phyloP scores from a whole-genome alignment of 176 grass and related monocot species.

The Musa acuminata region DNA sequence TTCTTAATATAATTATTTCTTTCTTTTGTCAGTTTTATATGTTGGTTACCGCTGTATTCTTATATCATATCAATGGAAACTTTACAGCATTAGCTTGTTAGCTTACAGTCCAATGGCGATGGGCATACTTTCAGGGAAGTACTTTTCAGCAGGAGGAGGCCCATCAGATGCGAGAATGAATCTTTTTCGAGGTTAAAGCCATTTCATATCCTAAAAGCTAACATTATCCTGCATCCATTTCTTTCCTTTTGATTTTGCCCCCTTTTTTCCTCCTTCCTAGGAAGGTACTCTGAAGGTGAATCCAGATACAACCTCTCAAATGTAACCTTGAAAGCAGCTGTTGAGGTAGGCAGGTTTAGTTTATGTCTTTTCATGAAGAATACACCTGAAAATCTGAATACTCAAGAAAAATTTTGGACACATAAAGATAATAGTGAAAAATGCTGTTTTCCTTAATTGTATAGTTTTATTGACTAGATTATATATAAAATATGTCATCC shows the following conservation, averaged over 20 bases:
- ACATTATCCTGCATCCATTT: constrained; percentile 3
- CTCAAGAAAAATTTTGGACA: too few relatives aligned
- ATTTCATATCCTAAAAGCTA: constrained; percentile 5
- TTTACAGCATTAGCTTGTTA: constrained; percentile 61
- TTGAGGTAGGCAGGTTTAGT: constrained; percentile 37
- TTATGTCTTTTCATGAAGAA: neutral
- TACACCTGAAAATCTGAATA: neutral
- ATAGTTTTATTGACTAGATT: neutral
- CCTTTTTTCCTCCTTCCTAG: constrained; percentile 22
- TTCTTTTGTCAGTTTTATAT: neutral
- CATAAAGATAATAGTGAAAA: too few relatives aligned
- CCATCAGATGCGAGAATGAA: constrained; percentile 71
- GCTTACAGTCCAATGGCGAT: constrained; percentile 96
- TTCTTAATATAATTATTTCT: neutral
- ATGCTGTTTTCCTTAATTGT: neutral
- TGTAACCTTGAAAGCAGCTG: constrained; percentile 37
- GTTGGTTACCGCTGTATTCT: neutral
- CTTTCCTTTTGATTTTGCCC: neutral
- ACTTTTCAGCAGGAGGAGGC: constrained; percentile 30
- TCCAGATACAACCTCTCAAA: constrained; percentile 78
- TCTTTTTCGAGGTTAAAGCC: constrained; percentile 55
- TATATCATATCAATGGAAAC: constrained; percentile 1
- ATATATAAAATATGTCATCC: too few relatives aligned
- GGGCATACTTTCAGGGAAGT: constrained; percentile 93
- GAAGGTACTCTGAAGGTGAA: constrained; percentile 85